Evolutionary conservation across 305 asterid species (phyloP).

Genomic region (Fraxinus albicans): DNA sequence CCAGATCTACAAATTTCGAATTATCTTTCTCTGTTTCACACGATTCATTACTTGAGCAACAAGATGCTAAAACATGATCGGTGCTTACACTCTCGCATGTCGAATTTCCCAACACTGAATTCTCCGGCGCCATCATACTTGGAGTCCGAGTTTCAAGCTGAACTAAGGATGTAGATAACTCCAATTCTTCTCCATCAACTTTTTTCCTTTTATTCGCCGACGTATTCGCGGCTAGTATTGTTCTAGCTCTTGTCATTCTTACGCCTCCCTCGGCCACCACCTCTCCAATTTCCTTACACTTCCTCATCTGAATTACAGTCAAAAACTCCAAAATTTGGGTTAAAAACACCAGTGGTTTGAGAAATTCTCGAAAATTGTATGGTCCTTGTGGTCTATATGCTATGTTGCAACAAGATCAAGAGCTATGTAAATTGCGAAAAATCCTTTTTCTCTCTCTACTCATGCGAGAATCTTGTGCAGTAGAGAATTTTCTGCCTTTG

Average conservation of each 20-base stretch:
- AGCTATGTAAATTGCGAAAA: background rate
- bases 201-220: conserved; percentile 46
- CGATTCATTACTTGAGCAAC: conserved; percentile 49
- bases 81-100: conserved; percentile 22
- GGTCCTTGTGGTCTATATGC: background rate
- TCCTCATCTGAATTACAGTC: conserved; percentile 20
- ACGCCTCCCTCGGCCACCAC: conserved; percentile 16
- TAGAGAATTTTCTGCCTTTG: background rate
- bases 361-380: background rate
- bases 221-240: conserved; percentile 2
- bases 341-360: background rate
- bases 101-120: conserved; percentile 31
- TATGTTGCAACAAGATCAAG: background rate
- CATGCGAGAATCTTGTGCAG: conserved; percentile 29
- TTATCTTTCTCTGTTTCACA: conserved; percentile 30
- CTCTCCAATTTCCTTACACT: conserved; percentile 31
- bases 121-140: conserved; percentile 22
- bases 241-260: conserved; percentile 6
- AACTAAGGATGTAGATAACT: conserved; percentile 24
- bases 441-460: conserved; percentile 8
- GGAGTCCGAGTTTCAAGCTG: conserved; percentile 40
- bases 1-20: conserved; percentile 48
- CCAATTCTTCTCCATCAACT: conserved; percentile 28
- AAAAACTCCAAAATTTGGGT: conserved; percentile 3
- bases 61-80: conserved; percentile 34